These are phyloP conservation scores for Herpetomonas muscarum DNA, from an alignment of 208 protist species.

Conservation along the genomic window DNA sequence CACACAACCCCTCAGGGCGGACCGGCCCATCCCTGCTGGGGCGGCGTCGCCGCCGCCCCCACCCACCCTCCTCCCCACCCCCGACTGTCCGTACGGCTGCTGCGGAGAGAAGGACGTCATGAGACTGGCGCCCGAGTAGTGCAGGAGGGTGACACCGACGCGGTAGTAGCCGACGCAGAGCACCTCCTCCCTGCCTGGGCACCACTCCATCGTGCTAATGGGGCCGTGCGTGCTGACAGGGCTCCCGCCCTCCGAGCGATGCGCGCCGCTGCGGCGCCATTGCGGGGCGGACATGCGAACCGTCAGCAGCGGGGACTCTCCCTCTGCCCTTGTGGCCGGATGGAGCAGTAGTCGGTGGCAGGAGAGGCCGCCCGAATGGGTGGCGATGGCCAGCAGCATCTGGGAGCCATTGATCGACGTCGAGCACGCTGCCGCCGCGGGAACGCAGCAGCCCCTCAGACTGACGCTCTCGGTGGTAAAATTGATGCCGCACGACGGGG, in stretches of 20 bases:
- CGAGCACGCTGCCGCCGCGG: constrained; percentile 24
- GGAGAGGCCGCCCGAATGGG: constrained; percentile 40
- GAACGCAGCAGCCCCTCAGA: constrained; percentile 29
- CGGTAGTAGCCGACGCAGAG: constrained; percentile 60
- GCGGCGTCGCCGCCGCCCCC: neutral
- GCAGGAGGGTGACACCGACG: constrained; percentile 47
- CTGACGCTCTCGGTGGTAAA: constrained; percentile 36
- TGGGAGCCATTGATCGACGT: constrained; percentile 52
- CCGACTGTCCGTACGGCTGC: too few species aligned
- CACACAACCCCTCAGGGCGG: constrained; percentile 13
- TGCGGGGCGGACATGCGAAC: neutral
- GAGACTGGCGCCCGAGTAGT: constrained; percentile 64
- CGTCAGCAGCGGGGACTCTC: too few species aligned
- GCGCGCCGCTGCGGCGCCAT: neutral
- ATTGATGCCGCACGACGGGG: constrained; percentile 34
- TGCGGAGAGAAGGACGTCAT: constrained; percentile 17
- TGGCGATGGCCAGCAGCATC: constrained; percentile 46
- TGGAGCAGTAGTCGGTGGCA: constrained; percentile 28
- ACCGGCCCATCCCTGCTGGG: neutral
- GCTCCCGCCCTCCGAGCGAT: neutral
- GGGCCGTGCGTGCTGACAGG: constrained; percentile 17
- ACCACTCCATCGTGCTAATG: constrained; percentile 56
- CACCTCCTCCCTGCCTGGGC: constrained; percentile 36
- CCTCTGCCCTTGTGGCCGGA: too few species aligned
- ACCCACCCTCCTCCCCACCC: too few species aligned